Conservation (phyloP, 768 basidiomycete species). For the Mycena rosella region DNA sequence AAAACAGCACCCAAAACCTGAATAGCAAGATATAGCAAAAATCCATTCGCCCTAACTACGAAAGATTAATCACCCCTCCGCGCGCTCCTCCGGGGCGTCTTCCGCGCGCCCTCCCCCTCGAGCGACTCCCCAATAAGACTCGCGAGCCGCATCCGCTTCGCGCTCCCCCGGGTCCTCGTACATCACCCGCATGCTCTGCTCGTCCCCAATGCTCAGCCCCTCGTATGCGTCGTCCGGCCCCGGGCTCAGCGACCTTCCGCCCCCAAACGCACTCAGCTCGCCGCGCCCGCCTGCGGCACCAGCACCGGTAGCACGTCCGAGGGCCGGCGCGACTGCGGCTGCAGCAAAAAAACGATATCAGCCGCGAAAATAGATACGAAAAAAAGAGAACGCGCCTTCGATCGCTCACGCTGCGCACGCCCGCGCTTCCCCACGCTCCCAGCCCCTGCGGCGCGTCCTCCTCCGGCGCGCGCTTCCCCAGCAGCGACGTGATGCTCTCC, state of each 20-base stretch:
- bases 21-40: no score
- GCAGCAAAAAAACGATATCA: neutral
- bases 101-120: slow-evolving; percentile 1
- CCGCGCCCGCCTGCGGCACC: neutral
- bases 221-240: slow-evolving; percentile 20
- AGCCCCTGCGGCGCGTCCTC: slow-evolving; percentile 16
- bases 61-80: neutral
- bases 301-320: slow-evolving; percentile 21
- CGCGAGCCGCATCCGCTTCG: slow-evolving; percentile 23
- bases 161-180: slow-evolving; percentile 34
- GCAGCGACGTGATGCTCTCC: slow-evolving; percentile 74
- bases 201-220: slow-evolving; percentile 28
- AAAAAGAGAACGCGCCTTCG: slow-evolving; percentile 10
- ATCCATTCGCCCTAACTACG: no score
- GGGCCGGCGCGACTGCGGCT: slow-evolving; percentile 33
- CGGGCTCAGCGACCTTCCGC: slow-evolving; percentile 23
- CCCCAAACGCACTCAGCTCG: slow-evolving; percentile 17
- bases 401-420: slow-evolving; percentile 16
- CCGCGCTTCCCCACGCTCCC: slow-evolving; percentile 4
- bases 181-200: slow-evolving; percentile 34
- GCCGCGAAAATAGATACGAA: neutral
- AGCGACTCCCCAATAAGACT: slow-evolving; percentile 27
- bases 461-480: slow-evolving; percentile 76
- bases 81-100: slow-evolving; percentile 15
- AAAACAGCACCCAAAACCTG: no score